These are phyloP conservation scores for Cercospora janseana DNA, from an alignment of 2,329 filamentous ascomycete species.

Conservation along the genomic window DNA sequence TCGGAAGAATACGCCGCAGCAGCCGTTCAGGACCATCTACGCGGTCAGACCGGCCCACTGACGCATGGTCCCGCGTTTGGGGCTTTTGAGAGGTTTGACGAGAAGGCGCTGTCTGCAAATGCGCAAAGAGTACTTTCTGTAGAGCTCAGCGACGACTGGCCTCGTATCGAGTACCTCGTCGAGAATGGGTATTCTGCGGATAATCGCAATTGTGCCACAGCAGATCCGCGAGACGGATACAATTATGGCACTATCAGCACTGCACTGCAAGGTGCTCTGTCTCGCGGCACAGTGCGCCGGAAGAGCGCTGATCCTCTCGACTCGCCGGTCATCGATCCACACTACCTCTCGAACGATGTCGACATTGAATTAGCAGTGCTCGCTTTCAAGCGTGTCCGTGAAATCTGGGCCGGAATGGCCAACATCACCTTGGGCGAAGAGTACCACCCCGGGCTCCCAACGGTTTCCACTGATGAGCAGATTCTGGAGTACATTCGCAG, in stretches of 20 bases:
- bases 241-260: conserved; percentile 25
- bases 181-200: not conserved
- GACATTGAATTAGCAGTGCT: conserved; percentile 39
- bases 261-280: conserved; percentile 34
- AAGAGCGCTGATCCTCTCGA: conserved; percentile 13
- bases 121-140: conserved; percentile 1
- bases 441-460: too few relatives aligned
- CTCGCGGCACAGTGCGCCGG: conserved; percentile 21
- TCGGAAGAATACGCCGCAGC: conserved; percentile 10
- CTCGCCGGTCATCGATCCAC: conserved; percentile 29
- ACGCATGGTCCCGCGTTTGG: conserved; percentile 19
- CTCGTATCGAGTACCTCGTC: conserved; percentile 7
- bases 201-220: conserved; percentile 14
- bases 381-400: conserved; percentile 35
- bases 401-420: conserved; percentile 19
- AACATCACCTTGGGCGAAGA: not conserved
- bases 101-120: conserved; percentile 4
- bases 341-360: conserved; percentile 36
- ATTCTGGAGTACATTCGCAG: conserved; percentile 22
- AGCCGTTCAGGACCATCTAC: conserved; percentile 18
- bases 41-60: conserved; percentile 21
- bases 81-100: conserved; percentile 18
- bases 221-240: conserved; percentile 23
- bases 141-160: conserved; percentile 17
- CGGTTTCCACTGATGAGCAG: conserved; percentile 23